A percentile compares a stretch with the other conserved stretches of the same genome.
These are phyloP conservation scores for Lippia alba DNA, from an alignment of 305 asterid species.

Conservation along the genomic window DNA sequence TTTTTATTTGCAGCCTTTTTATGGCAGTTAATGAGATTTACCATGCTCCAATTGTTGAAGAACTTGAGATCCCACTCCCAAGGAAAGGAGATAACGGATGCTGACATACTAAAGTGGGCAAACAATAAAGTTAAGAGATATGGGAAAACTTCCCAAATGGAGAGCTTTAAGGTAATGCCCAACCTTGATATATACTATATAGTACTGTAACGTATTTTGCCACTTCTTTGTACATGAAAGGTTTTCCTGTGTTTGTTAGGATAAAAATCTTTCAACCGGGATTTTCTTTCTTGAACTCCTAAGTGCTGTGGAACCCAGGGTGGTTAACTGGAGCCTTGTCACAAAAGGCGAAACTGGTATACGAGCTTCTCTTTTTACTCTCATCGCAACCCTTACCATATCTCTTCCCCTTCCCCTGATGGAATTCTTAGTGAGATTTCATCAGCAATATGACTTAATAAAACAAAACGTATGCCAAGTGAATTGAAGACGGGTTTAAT, in stretches of 20 bases:
- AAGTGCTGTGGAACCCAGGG: slow-evolving; percentile 87
- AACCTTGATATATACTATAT: neutral
- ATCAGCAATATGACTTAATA: slow-evolving; percentile 1
- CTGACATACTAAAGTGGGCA: slow-evolving; percentile 90
- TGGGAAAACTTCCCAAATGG: slow-evolving; percentile 71
- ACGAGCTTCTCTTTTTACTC: slow-evolving; percentile 14
- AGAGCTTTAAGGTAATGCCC: slow-evolving; percentile 77
- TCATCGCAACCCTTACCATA: too few species aligned
- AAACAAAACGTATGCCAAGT: neutral
- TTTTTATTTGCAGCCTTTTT: slow-evolving; percentile 61
- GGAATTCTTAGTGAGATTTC: neutral
- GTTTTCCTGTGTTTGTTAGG: slow-evolving; percentile 45
- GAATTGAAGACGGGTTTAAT: slow-evolving; percentile 27
- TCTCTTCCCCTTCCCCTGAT: neutral
- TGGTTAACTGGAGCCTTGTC: slow-evolving; percentile 92
- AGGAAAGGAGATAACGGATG: slow-evolving; percentile 90
- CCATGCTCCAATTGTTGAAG: slow-evolving; percentile 83
- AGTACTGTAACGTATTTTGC: slow-evolving; percentile 8
- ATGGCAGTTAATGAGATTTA: slow-evolving; percentile 95
- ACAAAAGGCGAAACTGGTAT: slow-evolving; percentile 89
- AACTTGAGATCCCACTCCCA: slow-evolving; percentile 86
- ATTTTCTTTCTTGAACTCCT: slow-evolving; percentile 84
- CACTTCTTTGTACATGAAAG: neutral
- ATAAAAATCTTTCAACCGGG: slow-evolving; percentile 79
- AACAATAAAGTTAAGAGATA: slow-evolving; percentile 71